Evolutionary conservation across 306 rosid genomes (phyloP).

Genomic region (Citrullus amarus): DNA sequence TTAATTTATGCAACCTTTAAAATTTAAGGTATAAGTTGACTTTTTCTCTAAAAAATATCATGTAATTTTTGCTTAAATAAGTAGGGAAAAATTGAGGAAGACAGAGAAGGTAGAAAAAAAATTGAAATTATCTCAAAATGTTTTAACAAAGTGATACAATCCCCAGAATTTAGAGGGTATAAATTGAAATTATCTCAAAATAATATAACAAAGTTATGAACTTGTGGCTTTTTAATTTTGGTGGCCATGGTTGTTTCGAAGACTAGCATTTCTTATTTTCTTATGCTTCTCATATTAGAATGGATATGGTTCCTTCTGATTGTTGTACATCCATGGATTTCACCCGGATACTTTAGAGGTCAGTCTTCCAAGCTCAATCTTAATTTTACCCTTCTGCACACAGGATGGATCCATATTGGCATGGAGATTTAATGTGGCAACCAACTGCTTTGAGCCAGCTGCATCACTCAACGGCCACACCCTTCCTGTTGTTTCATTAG

Average conservation of each 20-base stretch:
- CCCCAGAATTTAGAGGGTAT: not conserved
- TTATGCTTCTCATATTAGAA: not conserved
- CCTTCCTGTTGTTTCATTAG: slow-evolving; percentile 75
- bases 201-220: not conserved
- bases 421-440: slow-evolving; percentile 75
- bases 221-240: not conserved
- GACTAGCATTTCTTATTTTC: not conserved
- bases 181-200: not conserved
- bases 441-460: slow-evolving; percentile 75
- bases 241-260: not conserved
- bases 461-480: slow-evolving; percentile 74
- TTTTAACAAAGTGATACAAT: not conserved
- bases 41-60: too few species aligned
- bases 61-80: too few species aligned
- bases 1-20: too few species aligned
- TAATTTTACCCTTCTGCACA: slow-evolving; percentile 8
- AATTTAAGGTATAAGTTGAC: too few species aligned
- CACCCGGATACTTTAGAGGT: not conserved
- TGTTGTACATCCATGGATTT: not conserved
- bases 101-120: not conserved
- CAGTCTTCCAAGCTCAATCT: not conserved
- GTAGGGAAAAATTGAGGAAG: too few species aligned
- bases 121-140: not conserved
- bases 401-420: slow-evolving; percentile 89
- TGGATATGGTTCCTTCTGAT: not conserved